These are phyloP conservation scores for Poronia punctata DNA, from an alignment of 495 filamentous ascomycete genomes.

Conservation along the genomic window DNA sequence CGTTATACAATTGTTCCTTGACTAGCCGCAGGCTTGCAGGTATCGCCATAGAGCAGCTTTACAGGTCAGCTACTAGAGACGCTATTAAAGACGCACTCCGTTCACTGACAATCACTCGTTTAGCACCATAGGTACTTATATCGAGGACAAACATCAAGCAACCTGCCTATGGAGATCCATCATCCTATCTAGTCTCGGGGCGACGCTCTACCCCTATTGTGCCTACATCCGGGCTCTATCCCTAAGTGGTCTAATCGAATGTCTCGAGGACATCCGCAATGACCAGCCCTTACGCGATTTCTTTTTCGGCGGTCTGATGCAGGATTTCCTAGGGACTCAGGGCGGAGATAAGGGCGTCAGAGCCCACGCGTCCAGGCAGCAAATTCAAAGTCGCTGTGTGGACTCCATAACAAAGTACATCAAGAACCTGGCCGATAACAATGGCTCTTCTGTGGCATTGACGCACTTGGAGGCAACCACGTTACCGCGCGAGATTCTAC, in stretches of 20 bases:
- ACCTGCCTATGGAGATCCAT: constrained; percentile 63
- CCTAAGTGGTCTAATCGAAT: constrained; percentile 50
- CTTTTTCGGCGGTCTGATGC: constrained; percentile 47
- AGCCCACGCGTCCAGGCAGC: neutral
- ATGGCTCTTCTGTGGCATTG: constrained; percentile 32
- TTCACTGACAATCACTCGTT: constrained; percentile 14
- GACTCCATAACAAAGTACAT: constrained; percentile 30
- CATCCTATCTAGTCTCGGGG: constrained; percentile 55
- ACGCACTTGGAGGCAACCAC: constrained; percentile 36
- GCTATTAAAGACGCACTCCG: neutral
- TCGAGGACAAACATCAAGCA: constrained; percentile 35
- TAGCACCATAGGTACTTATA: constrained; percentile 20
- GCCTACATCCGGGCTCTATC: constrained; percentile 58
- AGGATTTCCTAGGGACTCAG: constrained; percentile 21
- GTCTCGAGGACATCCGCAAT: constrained; percentile 49
- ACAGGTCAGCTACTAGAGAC: constrained; percentile 41
- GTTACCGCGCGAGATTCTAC: constrained; percentile 22
- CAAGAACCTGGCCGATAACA: constrained; percentile 23
- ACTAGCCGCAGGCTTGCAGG: constrained; percentile 44
- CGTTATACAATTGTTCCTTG: constrained; percentile 50
- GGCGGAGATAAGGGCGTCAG: neutral
- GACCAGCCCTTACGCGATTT: constrained; percentile 29
- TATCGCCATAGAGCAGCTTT: constrained; percentile 55
- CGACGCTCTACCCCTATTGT: constrained; percentile 63
- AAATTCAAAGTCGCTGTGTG: constrained; percentile 17